These are phyloP conservation scores for Xylariaceae sp. DNA, from an alignment of 2,329 filamentous ascomycete species.

Conservation along the genomic window DNA sequence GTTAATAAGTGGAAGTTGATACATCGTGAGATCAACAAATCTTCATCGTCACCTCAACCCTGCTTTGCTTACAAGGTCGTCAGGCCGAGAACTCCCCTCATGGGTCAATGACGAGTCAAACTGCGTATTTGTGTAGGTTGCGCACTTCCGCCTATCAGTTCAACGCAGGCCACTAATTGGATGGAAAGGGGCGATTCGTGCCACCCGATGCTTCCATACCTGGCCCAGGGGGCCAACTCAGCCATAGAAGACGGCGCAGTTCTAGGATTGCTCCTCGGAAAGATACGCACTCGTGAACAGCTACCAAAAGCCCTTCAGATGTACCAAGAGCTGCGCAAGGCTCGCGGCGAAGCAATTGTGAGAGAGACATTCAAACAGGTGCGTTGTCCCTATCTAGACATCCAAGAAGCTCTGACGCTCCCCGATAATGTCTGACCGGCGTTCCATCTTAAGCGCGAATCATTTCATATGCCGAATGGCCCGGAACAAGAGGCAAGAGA, in stretches of 20 bases:
- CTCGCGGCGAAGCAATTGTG: constrained; percentile 49
- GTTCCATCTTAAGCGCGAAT: constrained; percentile 36
- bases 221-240: constrained; percentile 63
- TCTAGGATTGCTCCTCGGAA: constrained; percentile 52
- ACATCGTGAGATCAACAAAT: constrained; percentile 35
- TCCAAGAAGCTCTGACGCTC: neutral
- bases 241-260: constrained; percentile 65
- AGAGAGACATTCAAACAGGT: constrained; percentile 54
- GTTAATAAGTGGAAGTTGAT: constrained; percentile 68
- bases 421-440: neutral
- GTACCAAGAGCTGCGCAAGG: constrained; percentile 45
- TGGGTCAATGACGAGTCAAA: constrained; percentile 49
- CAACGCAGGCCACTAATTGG: constrained; percentile 13
- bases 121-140: constrained; percentile 43
- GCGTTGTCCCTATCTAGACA: neutral
- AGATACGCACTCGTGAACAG: constrained; percentile 42
- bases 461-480: constrained; percentile 51
- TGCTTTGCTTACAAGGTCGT: neutral
- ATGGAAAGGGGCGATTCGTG: constrained; percentile 50
- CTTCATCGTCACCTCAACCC: neutral
- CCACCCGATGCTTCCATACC: constrained; percentile 59
- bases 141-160: constrained; percentile 28
- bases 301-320: constrained; percentile 40
- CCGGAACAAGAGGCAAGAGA: constrained; percentile 55
- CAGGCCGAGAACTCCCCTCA: constrained; percentile 39